Evolutionary conservation across 2,329 filamentous ascomycete species (phyloP), one percentile per base, ranked within the genome.

Genomic region (Diaporthe ampelina): DNA sequence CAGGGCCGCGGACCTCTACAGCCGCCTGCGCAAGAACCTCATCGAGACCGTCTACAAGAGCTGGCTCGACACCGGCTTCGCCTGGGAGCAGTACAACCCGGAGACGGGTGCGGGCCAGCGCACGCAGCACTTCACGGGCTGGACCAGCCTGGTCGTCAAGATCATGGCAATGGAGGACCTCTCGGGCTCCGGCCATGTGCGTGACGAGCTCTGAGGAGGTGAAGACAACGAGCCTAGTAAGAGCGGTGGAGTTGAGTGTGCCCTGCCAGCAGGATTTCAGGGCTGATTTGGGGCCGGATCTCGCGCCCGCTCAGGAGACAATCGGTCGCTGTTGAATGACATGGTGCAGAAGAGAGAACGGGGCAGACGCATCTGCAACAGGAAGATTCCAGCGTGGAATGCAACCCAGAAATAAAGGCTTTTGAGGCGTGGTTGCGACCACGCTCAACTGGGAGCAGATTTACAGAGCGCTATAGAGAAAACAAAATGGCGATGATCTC

Each of bases 141-240:
- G 97, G 97, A 99, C 97, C n/a, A 98, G 95, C 82, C 86, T 98
- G 84, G 94, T 98, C 63, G 95, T 98, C 59, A 98, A 98, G 87
- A 94, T 99, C 78, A 98, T 98, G 95, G 91, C 91, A 61, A 96
- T 99, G 94, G 94, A 95, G 9, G 93, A 97, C 78, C 80, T 94
- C 29, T 78, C 76, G 35, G 78, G 78, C 57, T 78, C 79, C 54
- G 79, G 77, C 40, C 82, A 83, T 61, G 79, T 72, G 26, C 83
- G 81, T 77, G 88, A 90, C 77, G 89, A 90, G 82, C 79, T 90
- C 72, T 90, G 78, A 82, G 21, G 21, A 9, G 48, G 21, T 5
- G 5, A 19, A 45, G 17, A 17, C 43, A 19, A 19, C 43, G 45
- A 10, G 19, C 45, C 45, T 21, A 7, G 19, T 8, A 10, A 24